These are phyloP conservation scores for Ballota nigra DNA, from an alignment of 257 asterid species.

Conservation along the genomic window DNA sequence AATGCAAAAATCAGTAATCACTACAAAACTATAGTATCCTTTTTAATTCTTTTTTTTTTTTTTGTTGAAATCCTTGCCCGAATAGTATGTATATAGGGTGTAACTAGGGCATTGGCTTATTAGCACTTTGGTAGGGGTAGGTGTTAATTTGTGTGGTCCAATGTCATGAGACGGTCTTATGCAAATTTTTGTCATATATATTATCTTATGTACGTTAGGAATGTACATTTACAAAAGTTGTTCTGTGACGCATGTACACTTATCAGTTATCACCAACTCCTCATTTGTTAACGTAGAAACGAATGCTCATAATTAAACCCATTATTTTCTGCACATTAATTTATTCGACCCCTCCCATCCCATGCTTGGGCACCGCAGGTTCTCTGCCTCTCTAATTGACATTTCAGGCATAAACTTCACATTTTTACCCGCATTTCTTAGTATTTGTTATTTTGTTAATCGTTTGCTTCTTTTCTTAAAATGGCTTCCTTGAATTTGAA, in stretches of 20 bases:
- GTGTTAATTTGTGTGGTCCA: no score
- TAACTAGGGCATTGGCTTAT: no score
- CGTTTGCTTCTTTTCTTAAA: no score
- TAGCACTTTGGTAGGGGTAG: no score
- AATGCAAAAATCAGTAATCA: not conserved
- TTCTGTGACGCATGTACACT: conserved; percentile 14
- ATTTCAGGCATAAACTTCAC: conserved; percentile 37
- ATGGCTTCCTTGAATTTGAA: conserved; percentile 18
- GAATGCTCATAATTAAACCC: not conserved
- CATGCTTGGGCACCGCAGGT: conserved; percentile 26
- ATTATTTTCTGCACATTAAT: conserved; percentile 23
- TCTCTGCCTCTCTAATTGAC: conserved; percentile 16
- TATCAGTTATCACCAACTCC: conserved; percentile 23
- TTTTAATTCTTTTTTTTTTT: no score
- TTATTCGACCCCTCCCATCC: conserved; percentile 30
- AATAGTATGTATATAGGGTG: no score
- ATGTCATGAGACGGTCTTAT: no score
- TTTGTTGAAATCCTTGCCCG: no score
- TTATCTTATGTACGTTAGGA: no score
- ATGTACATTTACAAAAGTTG: no score
- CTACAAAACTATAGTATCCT: not conserved
- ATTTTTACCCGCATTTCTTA: conserved; percentile 16
- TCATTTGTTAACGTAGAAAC: not conserved
- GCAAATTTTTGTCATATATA: no score
- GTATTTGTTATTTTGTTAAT: not conserved